Evolutionary conservation across 352 stramenopile genomes (phyloP), one percentile per base, ranked within the genome.

Genomic region (Stramenopiles sp.): DNA sequence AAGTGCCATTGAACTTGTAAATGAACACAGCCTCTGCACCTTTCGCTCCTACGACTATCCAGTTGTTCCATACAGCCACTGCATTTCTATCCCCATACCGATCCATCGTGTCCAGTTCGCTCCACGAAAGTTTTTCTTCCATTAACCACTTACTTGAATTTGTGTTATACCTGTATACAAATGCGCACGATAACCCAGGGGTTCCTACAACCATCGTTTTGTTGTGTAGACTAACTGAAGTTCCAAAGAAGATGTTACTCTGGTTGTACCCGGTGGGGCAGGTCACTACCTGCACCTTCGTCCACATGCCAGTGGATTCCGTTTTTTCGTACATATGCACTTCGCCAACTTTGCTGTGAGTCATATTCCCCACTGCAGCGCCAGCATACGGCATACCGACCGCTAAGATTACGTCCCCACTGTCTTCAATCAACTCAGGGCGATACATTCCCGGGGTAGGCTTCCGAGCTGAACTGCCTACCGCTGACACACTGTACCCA

Each of bases 11-110:
- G 43, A 18, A 12, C 43, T 53, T 77, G 76, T 81, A 88, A 31
- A 87, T 63, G 68, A 83, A 87, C 3, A 85, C 81, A 30, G 76
- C 63, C 77, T 88, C 83, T 63, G 82, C 74, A 0, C 83, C 84
- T 0, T 88, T 84, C 0, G 89, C 90, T n/a, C 87, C 90, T 3
- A 97, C 83, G 68, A 93, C 91, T 1, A 86, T 87, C 31, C 96
- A 78, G 68, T 97, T 87, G 18, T 86, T 89, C 32, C 84, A 82
- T 34, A 96, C 84, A 0, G 82, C 85, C 4, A 96, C 85, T 0
- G 83, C 84, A 63, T 86, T 85, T 4, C 12, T 53, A 25, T 53
- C 43, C 12, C 12, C 43, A 53, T 18, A 53, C 12, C 25, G 43
- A 12, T 12, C 12, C 25, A 18, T 25, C 12, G 12, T 53, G 43